Evolutionary conservation across 164 flowering plant genomes (phyloP).

Genomic region (Pachysandra terminalis): DNA sequence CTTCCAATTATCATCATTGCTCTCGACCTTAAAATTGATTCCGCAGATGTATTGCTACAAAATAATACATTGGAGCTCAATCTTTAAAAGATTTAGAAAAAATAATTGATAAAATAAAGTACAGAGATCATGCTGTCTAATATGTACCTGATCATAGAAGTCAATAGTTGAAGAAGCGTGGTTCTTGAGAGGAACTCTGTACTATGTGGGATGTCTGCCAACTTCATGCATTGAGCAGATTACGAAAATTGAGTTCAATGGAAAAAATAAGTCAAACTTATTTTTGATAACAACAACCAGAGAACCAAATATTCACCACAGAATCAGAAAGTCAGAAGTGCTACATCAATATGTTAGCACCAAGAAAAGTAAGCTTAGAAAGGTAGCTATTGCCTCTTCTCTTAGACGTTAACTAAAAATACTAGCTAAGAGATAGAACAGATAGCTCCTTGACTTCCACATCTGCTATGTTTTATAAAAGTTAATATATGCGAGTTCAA

Average conservation of each 20-base stretch:
- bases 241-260: background rate
- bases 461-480: too few relatives aligned
- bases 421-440: too few relatives aligned
- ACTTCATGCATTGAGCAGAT: conserved; percentile 34
- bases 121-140: background rate
- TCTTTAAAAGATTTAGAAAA: conserved; percentile 3
- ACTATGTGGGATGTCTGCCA: conserved; percentile 67
- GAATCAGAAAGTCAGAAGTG: background rate
- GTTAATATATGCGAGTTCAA: too few relatives aligned
- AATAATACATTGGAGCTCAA: background rate
- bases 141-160: conserved; percentile 65
- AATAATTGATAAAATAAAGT: background rate
- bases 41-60: conserved; percentile 50
- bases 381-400: background rate
- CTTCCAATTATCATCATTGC: conserved; percentile 88
- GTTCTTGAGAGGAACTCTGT: conserved; percentile 58
- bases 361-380: background rate
- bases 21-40: conserved; percentile 69
- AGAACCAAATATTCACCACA: background rate
- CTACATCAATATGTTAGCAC: background rate
- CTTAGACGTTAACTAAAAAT: background rate
- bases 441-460: too few relatives aligned
- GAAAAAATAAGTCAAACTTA: background rate
- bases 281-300: background rate
- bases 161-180: conserved; percentile 55